Evolutionary conservation across 257 asterid genomes (phyloP).

Genomic region (Cruciata laevipes): DNA sequence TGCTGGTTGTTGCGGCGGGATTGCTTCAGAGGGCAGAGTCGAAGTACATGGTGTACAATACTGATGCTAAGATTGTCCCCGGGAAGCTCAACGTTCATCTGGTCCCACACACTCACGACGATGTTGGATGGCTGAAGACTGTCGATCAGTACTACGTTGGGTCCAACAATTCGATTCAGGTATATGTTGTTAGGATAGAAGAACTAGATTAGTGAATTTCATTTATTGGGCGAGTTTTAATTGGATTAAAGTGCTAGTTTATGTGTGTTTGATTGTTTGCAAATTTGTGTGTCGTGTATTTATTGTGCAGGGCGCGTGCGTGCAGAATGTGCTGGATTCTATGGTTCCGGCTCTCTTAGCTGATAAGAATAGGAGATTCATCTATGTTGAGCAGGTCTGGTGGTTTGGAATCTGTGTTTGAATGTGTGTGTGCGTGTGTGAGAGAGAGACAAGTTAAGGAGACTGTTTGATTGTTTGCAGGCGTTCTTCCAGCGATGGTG

Average conservation of each 20-base stretch:
- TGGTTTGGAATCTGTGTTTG: neutral
- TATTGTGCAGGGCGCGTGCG: constrained; percentile 75
- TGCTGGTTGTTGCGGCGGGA: constrained; percentile 2
- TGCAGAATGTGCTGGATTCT: constrained; percentile 90
- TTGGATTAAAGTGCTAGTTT: neutral
- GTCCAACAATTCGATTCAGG: constrained; percentile 86
- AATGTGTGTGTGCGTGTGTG: neutral
- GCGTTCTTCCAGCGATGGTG: constrained; percentile 99
- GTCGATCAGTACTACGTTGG: constrained; percentile 97
- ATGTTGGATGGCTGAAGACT: constrained; percentile 98
- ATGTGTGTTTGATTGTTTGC: too few species aligned
- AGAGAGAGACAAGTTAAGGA: neutral
- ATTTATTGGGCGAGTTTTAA: too few species aligned
- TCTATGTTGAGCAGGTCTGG: constrained; percentile 76
- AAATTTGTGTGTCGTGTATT: neutral
- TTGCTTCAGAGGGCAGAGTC: constrained; percentile 37
- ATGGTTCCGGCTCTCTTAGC: constrained; percentile 74
- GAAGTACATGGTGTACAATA: constrained; percentile 70
- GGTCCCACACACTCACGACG: constrained; percentile 95
- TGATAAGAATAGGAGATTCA: constrained; percentile 70
- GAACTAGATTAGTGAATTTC: too few species aligned
- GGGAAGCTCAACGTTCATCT: constrained; percentile 86
- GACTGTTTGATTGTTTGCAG: constrained; percentile 25
- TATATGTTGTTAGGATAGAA: too few species aligned
- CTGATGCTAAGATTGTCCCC: constrained; percentile 49